A percentile compares a stretch with the other conserved stretches of the same genome.
phyloP scores from a whole-genome alignment of 805 yeast genomes.

The Wickerhamomyces sydowiorum region DNA sequence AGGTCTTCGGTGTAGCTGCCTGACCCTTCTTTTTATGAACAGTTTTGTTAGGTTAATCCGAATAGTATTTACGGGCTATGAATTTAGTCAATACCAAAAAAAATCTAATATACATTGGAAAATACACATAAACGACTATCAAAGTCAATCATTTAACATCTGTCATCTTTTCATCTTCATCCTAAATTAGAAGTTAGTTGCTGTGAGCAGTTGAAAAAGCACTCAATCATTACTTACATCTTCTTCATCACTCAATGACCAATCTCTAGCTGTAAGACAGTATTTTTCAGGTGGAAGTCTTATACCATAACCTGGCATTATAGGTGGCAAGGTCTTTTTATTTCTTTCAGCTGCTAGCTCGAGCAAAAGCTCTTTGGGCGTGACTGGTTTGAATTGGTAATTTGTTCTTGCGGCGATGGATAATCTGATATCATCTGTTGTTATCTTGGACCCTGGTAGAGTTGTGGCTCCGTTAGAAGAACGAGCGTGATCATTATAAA shows the following conservation, averaged over 20 bases:
- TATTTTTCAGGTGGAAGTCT: conserved; percentile 97
- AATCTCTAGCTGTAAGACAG: conserved; percentile 80
- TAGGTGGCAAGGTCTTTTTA: conserved; percentile 84
- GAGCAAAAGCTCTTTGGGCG: conserved; percentile 86
- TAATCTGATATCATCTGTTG: conserved; percentile 85
- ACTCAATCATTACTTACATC: conserved; percentile 6
- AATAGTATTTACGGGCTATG: too few species aligned
- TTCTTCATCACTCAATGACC: conserved; percentile 55
- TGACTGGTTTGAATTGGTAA: conserved; percentile 92
- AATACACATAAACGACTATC: neutral
- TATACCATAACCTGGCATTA: conserved; percentile 86
- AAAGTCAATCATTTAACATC: conserved; percentile 8
- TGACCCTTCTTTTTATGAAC: too few species aligned
- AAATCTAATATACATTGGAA: neutral
- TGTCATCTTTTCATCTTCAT: conserved; percentile 18
- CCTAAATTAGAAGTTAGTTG: conserved; percentile 9
- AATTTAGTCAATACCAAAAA: too few species aligned
- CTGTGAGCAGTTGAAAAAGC: neutral
- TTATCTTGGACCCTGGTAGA: conserved; percentile 43
- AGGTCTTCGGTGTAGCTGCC: too few species aligned
- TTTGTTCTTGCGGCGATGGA: conserved; percentile 94
- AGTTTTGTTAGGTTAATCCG: too few species aligned
- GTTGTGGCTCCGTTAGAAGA: conserved; percentile 33
- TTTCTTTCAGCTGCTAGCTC: conserved; percentile 92
- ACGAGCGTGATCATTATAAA: conserved; percentile 79